phyloP scores from a whole-genome alignment of 1,284 basidiomycete genomes.

The Coriolopsis trogii region DNA sequence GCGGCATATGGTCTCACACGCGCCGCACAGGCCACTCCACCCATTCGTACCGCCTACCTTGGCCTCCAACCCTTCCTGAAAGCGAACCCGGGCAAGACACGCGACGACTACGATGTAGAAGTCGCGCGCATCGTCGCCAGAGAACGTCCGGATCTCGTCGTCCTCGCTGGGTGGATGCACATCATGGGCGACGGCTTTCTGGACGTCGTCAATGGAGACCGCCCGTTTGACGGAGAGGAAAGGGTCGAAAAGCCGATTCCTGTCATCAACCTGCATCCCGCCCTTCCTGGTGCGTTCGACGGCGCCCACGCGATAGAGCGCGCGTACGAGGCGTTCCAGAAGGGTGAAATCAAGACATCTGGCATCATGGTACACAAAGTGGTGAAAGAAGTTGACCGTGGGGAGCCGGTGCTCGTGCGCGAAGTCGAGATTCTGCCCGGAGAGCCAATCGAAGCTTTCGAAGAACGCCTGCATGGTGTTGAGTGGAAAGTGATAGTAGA shows the following conservation, averaged over 20 bases:
- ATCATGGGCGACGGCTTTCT: slow-evolving; percentile 68
- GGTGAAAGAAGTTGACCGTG: slow-evolving; percentile 91
- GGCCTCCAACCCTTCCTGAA: slow-evolving; percentile 87
- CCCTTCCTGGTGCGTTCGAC: slow-evolving; percentile 93
- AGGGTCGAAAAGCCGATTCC: slow-evolving; percentile 56
- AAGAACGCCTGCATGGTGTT: slow-evolving; percentile 77
- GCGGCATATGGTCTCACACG: slow-evolving; percentile 89
- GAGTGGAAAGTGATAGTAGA: slow-evolving; percentile 95
- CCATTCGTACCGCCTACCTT: slow-evolving; percentile 85
- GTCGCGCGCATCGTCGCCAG: slow-evolving; percentile 75
- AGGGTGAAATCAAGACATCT: slow-evolving; percentile 75
- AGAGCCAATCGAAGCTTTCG: slow-evolving; percentile 78
- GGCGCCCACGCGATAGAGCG: slow-evolving; percentile 90
- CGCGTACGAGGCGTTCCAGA: slow-evolving; percentile 87
- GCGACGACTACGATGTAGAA: slow-evolving; percentile 87
- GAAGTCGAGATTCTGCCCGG: slow-evolving; percentile 77
- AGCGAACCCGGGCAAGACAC: slow-evolving; percentile 70
- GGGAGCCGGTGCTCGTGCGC: slow-evolving; percentile 83
- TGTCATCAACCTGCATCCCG: slow-evolving; percentile 97
- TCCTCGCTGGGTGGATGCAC: slow-evolving; percentile 99
- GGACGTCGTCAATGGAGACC: slow-evolving; percentile 50
- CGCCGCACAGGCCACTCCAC: slow-evolving; percentile 67
- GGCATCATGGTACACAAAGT: slow-evolving; percentile 97
- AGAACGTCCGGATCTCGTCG: slow-evolving; percentile 80
- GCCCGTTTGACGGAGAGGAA: slow-evolving; percentile 36